Percentiles rank a stretch among this genome's conserved stretches.
These are phyloP conservation scores for Aurifilum marmelostoma DNA, from an alignment of 2,329 filamentous ascomycete genomes.

Conservation along the genomic window DNA sequence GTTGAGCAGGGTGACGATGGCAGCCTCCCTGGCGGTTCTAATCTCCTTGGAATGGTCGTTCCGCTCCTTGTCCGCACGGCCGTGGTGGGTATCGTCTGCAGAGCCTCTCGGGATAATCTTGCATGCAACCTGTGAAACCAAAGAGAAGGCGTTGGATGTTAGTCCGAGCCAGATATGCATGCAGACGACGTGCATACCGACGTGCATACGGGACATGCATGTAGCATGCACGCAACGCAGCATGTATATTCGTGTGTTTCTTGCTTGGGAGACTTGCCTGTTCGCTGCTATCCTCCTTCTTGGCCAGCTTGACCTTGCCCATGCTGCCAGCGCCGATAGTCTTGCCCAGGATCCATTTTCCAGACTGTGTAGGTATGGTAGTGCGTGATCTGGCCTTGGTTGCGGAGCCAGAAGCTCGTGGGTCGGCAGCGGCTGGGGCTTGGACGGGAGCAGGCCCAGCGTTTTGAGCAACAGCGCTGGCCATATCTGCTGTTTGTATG, in stretches of 20 bases:
- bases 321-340: slow-evolving; percentile 97
- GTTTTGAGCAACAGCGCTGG: slow-evolving; percentile 49
- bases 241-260: not conserved
- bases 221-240: not conserved
- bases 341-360: slow-evolving; percentile 94
- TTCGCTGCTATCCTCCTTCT: slow-evolving; percentile 86
- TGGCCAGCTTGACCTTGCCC: slow-evolving; percentile 97
- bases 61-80: slow-evolving; percentile 69
- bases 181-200: not conserved
- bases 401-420: slow-evolving; percentile 52
- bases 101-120: slow-evolving; percentile 95
- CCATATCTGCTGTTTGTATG: slow-evolving; percentile 21
- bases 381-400: slow-evolving; percentile 65
- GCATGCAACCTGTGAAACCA: slow-evolving; percentile 73
- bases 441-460: slow-evolving; percentile 56
- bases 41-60: slow-evolving; percentile 97
- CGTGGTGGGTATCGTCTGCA: slow-evolving; percentile 79
- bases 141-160: slow-evolving; percentile 11
- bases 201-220: not conserved
- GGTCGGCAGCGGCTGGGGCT: slow-evolving; percentile 50
- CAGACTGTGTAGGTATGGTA: slow-evolving; percentile 85
- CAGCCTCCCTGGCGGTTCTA: slow-evolving; percentile 89
- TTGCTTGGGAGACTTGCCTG: slow-evolving; percentile 69
- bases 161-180: slow-evolving; percentile 18
- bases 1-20: slow-evolving; percentile 90